These are phyloP conservation scores for Heritiera littoralis DNA, from an alignment of 345 rosid genomes.

Conservation along the genomic window DNA sequence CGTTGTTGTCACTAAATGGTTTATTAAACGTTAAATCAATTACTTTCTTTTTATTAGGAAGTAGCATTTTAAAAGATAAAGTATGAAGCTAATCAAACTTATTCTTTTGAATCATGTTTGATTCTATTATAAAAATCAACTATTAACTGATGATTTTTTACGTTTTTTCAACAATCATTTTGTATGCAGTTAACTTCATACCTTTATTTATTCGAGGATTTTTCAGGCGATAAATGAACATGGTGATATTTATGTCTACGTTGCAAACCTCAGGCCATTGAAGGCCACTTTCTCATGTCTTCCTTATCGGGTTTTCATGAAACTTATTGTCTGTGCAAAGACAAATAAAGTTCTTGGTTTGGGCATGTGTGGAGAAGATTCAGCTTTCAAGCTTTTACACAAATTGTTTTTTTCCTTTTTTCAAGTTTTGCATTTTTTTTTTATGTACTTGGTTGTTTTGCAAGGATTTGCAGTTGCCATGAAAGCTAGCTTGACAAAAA, in stretches of 20 bases:
- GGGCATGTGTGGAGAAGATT: conserved; percentile 93
- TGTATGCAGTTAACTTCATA: too few species aligned
- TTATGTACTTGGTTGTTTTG: conserved; percentile 8
- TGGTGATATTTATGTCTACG: conserved; percentile 77
- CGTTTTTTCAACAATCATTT: too few species aligned
- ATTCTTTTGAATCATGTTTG: too few species aligned
- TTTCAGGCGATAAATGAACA: conserved; percentile 74
- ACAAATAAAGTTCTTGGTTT: conserved; percentile 70
- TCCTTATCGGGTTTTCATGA: conserved; percentile 82
- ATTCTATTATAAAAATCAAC: too few species aligned
- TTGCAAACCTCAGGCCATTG: conserved; percentile 73
- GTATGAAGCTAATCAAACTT: too few species aligned
- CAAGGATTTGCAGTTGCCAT: conserved; percentile 93
- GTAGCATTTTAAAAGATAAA: too few species aligned
- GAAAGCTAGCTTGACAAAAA: conserved; percentile 88
- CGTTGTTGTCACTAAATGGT: too few species aligned
- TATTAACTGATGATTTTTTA: too few species aligned
- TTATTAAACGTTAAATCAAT: too few species aligned
- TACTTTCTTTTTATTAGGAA: too few species aligned
- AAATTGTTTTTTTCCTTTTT: not conserved
- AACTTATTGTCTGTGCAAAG: conserved; percentile 71
- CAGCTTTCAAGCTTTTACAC: conserved; percentile 49
- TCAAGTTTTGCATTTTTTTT: not conserved
- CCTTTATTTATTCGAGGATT: not conserved
- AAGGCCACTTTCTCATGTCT: conserved; percentile 95